Evolutionary conservation across 2,329 filamentous ascomycete genomes (phyloP).

Genomic region (Scorias spongiosa): DNA sequence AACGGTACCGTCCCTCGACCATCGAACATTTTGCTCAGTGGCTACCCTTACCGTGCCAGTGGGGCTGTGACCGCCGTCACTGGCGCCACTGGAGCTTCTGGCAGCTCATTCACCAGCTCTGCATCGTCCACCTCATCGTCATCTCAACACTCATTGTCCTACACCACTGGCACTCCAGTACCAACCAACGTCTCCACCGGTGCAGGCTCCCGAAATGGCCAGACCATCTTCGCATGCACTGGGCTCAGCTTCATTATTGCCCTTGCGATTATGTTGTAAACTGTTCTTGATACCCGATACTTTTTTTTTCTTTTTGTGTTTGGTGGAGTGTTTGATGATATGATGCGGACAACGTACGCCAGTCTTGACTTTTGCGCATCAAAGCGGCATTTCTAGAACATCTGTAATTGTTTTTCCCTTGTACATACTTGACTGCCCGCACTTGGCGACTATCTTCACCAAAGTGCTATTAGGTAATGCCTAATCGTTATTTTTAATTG

Average conservation of each 20-base stretch:
- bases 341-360: neutral
- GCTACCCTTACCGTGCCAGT: conserved; percentile 4
- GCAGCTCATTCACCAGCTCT: neutral
- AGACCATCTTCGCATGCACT: neutral
- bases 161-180: neutral
- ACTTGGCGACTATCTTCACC: too few species aligned
- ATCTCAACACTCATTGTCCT: neutral
- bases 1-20: neutral
- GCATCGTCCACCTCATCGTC: neutral
- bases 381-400: too few species aligned
- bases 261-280: neutral
- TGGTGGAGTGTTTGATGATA: neutral
- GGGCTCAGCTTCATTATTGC: neutral
- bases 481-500: neutral
- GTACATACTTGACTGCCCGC: neutral
- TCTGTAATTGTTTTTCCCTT: neutral
- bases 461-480: neutral
- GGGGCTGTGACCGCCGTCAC: neutral
- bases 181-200: neutral
- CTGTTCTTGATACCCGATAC: neutral
- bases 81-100: neutral
- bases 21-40: conserved; percentile 2
- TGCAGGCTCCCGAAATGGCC: neutral
- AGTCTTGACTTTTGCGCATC: too few species aligned
- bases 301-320: neutral